Conservation (phyloP, 805 yeast genomes). For the Groenewaldozyma tartarivorans region DNA sequence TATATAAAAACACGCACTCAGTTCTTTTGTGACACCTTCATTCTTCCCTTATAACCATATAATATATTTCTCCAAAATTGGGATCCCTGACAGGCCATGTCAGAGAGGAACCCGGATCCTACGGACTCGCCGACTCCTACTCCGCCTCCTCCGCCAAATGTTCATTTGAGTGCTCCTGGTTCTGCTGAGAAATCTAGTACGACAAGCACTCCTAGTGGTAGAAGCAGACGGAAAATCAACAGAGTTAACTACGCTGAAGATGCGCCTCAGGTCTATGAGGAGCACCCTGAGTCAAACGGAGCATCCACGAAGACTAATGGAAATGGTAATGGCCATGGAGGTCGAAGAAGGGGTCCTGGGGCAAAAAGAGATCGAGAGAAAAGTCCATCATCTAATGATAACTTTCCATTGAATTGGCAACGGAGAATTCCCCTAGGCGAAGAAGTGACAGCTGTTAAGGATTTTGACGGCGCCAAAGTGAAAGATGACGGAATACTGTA, state of each 20-base stretch:
- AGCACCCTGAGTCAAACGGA: not conserved
- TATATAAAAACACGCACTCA: too few relatives aligned
- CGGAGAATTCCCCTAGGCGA: slow-evolving; percentile 21
- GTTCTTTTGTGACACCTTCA: too few relatives aligned
- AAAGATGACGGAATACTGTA: slow-evolving; percentile 23
- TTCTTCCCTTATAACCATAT: too few relatives aligned
- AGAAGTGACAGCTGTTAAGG: slow-evolving; percentile 22
- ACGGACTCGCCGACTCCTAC: too few relatives aligned
- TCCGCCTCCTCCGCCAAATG: too few relatives aligned
- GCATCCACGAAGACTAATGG: slow-evolving; percentile 4
- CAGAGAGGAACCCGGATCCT: too few relatives aligned
- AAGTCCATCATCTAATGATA: slow-evolving; percentile 3
- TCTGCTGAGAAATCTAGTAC: too few relatives aligned
- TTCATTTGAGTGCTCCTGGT: too few relatives aligned
- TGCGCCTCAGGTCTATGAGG: slow-evolving; percentile 10
- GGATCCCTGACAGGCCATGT: too few relatives aligned
- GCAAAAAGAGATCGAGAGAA: slow-evolving; percentile 1
- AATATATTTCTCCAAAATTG: too few relatives aligned
- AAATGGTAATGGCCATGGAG: not conserved
- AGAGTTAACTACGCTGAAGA: slow-evolving; percentile 23
- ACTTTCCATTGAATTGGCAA: slow-evolving; percentile 24
- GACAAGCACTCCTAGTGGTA: not conserved
- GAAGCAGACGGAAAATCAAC: slow-evolving; percentile 13
- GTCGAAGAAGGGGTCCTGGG: slow-evolving; percentile 6
- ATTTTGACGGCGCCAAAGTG: slow-evolving; percentile 32